Evolutionary conservation across 2,329 filamentous ascomycete genomes (phyloP).

Genomic region (Pseudogymnoascus verrucosus): DNA sequence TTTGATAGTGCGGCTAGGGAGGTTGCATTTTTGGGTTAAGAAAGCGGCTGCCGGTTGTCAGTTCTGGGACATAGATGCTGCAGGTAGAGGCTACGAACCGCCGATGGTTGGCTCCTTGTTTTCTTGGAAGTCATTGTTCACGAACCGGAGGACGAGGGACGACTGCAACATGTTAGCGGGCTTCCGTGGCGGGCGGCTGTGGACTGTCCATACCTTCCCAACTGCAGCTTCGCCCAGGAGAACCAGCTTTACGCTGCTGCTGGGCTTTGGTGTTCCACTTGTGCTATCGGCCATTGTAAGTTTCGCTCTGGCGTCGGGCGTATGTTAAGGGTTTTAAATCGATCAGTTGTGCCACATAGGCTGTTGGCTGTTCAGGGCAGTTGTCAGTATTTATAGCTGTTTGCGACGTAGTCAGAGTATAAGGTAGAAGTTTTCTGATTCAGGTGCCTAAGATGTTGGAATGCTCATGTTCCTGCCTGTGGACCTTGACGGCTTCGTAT

Average conservation of each 20-base stretch:
- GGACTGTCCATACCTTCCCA: constrained; percentile 65
- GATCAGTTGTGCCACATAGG: neutral
- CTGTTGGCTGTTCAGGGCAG: neutral
- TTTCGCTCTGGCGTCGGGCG: neutral
- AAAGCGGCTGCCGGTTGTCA: constrained; percentile 64
- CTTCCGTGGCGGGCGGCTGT: neutral
- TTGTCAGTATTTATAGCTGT: neutral
- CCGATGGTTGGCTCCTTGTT: constrained; percentile 99
- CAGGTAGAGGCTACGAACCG: constrained; percentile 46
- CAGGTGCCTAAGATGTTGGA: constrained; percentile 4
- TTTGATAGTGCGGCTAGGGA: constrained; percentile 85
- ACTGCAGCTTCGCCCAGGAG: constrained; percentile 95
- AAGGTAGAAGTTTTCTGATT: neutral
- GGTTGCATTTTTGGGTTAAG: constrained; percentile 95
- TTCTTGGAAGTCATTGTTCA: constrained; percentile 99
- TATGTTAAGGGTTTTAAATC: neutral
- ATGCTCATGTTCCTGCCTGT: constrained; percentile 6
- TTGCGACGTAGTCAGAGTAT: neutral
- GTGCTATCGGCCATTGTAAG: constrained; percentile 62
- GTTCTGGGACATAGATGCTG: constrained; percentile 6
- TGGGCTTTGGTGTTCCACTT: constrained; percentile 73
- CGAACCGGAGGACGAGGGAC: constrained; percentile 93
- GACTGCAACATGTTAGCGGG: constrained; percentile 50
- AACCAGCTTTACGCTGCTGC: constrained; percentile 99
- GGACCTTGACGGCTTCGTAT: constrained; percentile 9